These are phyloP conservation scores for Diaporthe sp. DNA, from an alignment of 2,329 filamentous ascomycete genomes.

Conservation along the genomic window DNA sequence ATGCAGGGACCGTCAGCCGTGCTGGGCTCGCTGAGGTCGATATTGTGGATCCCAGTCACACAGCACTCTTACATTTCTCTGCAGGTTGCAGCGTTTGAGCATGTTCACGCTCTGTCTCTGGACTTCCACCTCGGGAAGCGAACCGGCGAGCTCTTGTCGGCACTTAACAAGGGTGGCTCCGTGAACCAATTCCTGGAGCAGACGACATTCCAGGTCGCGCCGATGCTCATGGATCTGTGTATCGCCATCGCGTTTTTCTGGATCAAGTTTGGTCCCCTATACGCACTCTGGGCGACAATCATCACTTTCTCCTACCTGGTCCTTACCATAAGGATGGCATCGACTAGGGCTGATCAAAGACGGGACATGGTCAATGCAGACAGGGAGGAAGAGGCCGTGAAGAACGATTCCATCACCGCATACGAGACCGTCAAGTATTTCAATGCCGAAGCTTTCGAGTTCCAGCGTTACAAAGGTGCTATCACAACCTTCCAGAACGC, in stretches of 20 bases:
- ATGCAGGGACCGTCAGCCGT: conserved; percentile 91
- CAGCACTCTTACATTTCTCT: conserved; percentile 97
- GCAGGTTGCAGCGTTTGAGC: conserved; percentile 95
- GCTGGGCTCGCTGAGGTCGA: conserved; percentile 82
- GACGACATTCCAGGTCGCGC: conserved; percentile 93
- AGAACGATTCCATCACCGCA: conserved; percentile 98
- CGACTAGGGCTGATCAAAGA: conserved; percentile 90
- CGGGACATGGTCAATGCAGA: conserved; percentile 95
- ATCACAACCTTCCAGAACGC: conserved; percentile 78
- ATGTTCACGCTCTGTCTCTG: conserved; percentile 93
- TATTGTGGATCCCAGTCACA: conserved; percentile 95
- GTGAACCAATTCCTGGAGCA: conserved; percentile 98
- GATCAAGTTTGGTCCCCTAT: conserved; percentile 84
- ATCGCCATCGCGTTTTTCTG: conserved; percentile 88
- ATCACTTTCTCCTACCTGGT: conserved; percentile 98
- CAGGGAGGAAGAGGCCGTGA: conserved; percentile 94
- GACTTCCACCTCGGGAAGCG: conserved; percentile 98
- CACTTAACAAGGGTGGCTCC: conserved; percentile 93
- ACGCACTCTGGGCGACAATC: conserved; percentile 88
- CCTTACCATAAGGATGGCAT: conserved; percentile 94
- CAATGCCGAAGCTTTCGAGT: conserved; percentile 85
- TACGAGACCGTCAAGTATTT: conserved; percentile 97
- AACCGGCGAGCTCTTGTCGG: conserved; percentile 94
- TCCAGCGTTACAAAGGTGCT: conserved; percentile 76
- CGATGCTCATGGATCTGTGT: conserved; percentile 91